These are phyloP conservation scores for Aspergillus steynii DNA, from an alignment of 495 filamentous ascomycete species.

Conservation along the genomic window DNA sequence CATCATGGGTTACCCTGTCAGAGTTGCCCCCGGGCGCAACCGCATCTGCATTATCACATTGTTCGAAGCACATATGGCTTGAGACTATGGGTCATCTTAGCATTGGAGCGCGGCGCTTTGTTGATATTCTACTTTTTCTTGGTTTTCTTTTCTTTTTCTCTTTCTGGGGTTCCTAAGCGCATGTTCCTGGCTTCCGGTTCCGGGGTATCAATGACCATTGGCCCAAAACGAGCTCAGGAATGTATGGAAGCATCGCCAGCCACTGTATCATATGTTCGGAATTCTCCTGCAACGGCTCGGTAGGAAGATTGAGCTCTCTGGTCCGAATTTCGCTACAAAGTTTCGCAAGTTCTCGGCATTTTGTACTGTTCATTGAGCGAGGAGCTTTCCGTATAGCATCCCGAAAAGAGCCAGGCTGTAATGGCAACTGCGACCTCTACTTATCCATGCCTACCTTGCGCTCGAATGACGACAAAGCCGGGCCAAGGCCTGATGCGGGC, in stretches of 20 bases:
- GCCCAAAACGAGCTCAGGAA: constrained; percentile 14
- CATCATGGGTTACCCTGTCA: too few species aligned
- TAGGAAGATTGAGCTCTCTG: neutral
- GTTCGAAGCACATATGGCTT: constrained; percentile 7
- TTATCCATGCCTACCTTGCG: neutral
- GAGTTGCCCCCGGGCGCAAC: neutral
- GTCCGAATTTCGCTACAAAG: too few species aligned
- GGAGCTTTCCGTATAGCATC: neutral
- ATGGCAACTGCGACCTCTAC: neutral
- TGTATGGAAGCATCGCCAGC: constrained; percentile 17
- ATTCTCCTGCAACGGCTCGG: neutral
- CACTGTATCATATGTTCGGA: constrained; percentile 13
- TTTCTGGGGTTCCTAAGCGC: neutral
- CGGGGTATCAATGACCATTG: neutral
- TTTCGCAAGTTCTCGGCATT: too few species aligned
- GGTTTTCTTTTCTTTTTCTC: too few species aligned
- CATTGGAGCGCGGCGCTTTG: constrained; percentile 19
- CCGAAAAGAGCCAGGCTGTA: neutral
- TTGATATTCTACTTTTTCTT: constrained; percentile 4
- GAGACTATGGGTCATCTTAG: constrained; percentile 11
- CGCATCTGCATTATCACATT: constrained; percentile 3
- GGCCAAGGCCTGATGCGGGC: neutral
- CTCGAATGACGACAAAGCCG: neutral
- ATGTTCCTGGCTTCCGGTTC: neutral
- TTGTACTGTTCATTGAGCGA: too few species aligned